Base-by-base conservation (phyloP, 768 basidiomycete species). In the Pisolithus sp. region DNA sequence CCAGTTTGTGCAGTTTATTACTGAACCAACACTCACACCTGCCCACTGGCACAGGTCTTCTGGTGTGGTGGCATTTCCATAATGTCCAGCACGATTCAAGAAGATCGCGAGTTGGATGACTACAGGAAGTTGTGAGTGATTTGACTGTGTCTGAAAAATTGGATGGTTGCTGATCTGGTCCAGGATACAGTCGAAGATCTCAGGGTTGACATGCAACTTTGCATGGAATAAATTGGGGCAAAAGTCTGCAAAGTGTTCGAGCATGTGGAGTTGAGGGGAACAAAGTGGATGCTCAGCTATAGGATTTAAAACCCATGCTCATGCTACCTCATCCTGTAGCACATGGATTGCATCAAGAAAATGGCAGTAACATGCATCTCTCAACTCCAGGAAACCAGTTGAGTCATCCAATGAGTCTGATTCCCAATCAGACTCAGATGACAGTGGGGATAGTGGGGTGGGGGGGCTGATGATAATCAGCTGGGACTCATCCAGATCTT, bases 21-120 rank as follows among this genome's bases (percentile, higher is more conserved):
- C 53, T n/a, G 52, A 50, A 6, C 60, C 54, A 46, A 64, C 42
- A 39, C 49, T 48, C 28, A 44, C 28, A 7, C 61, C 58, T 34
- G 59, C 55, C 21, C 44, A 39, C 20, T 49, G 31, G 18, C 53
- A 54, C 18, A 62, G 37, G 55, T 62, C 61, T 39, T 59, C 48
- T 2, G 49, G 47, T 2, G 48, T 23, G 8, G 21, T 26, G 5
- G 45, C 52, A 42, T 48, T 53, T 15, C 52, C 37, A 28, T 53
- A 48, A 13, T 53, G 52, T 17, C 46, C 52, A 48, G 38, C 52
- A 50, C 7, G 18, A 7, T 36, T 59, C 54, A 26, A 46, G 23
- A 56, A 74, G 67, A 18, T 70, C 62, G 21, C 63, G 48, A 20
- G 53, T 49, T 71, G 71, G 4, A 56, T 49, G 7, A 60, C 55